These are phyloP conservation scores for Nicotiana sylvestris DNA, from an alignment of 257 asterid species.

Conservation along the genomic window DNA sequence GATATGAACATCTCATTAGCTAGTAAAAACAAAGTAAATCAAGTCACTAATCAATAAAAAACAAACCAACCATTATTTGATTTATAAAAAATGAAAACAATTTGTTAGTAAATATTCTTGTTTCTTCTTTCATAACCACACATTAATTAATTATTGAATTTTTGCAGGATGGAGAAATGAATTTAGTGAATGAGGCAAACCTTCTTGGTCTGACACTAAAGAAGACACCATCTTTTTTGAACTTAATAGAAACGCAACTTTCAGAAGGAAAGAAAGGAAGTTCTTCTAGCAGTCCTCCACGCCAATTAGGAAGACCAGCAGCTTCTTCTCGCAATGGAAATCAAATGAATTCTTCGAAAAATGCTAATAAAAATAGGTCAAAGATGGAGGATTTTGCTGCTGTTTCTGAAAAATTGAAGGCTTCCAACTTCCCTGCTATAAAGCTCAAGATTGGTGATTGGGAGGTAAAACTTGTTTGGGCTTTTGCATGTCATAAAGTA, in stretches of 20 bases:
- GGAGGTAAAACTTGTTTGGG: slow-evolving; percentile 40
- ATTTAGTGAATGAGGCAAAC: slow-evolving; percentile 1
- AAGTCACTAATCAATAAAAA: background rate
- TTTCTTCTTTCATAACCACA: background rate
- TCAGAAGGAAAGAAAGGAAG: background rate
- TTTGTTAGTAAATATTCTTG: background rate
- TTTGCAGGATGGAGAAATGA: slow-evolving; percentile 27
- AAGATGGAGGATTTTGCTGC: slow-evolving; percentile 15
- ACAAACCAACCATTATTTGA: background rate
- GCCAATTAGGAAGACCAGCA: background rate
- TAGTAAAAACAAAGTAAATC: background rate
- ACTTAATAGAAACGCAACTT: slow-evolving; percentile 19
- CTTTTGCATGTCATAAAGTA: background rate
- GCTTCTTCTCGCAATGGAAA: background rate
- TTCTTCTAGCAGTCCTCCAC: background rate
- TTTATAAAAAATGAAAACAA: background rate
- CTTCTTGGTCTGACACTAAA: slow-evolving; percentile 48
- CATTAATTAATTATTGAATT: background rate
- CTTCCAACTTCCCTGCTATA: slow-evolving; percentile 54
- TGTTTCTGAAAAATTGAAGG: slow-evolving; percentile 46
- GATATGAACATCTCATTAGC: no score
- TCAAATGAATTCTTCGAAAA: background rate
- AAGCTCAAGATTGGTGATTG: slow-evolving; percentile 47
- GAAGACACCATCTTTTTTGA: slow-evolving; percentile 45
- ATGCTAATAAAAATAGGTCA: background rate